Base-by-base conservation (phyloP, 148 eudicot genomes). In the Hydrangea macrophylla region DNA sequence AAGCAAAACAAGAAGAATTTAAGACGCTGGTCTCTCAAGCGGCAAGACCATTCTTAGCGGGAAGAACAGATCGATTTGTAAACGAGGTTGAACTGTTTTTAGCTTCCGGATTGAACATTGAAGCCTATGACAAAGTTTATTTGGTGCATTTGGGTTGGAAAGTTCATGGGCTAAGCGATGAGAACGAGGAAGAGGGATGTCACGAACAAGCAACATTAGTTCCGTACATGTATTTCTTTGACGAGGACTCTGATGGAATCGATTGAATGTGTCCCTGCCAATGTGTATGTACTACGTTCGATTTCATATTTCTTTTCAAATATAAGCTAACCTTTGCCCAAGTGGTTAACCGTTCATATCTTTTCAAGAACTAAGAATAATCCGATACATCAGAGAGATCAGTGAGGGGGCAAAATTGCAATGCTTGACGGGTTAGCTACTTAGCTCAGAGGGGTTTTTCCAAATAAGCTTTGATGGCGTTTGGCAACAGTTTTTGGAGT, bases 111-210 rank as follows among this genome's bases (percentile, higher is more conserved):
- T 74, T 90, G 57, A 88, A 75, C 9, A 77, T 93, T 30, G 88
- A 86, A 67, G 92, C 92, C 28, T 93, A 84, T 62, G 96, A 90
- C 73, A 67, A 75, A 66, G 89, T 77, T 55, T 93, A 86, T 65
- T 70, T 73, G 73, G 74, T 73, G 75, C 79, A 75, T 70, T 72
- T 90, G 72, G 86, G 89, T 54, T 82, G 90, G 92, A 78, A 76
- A 56, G 61, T 65, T 67, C 75, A 75, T 32, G 84, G 80, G 67
- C 76, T 77, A 54, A 62, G 63, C 31, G 59, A 70, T 9, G 71
- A 65, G 25, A 80, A 69, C 15, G 74, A 67, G 18, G 85, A 77
- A 33, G 71, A 60, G 63, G 70, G 69, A 63, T 63, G 32, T 61
- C 55, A 35, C 20, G 80, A 75, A 61, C 79, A 67, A 17, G 39